phyloP scores from a whole-genome alignment of 202 grass and related monocot genomes.

The Musa balbisiana region DNA sequence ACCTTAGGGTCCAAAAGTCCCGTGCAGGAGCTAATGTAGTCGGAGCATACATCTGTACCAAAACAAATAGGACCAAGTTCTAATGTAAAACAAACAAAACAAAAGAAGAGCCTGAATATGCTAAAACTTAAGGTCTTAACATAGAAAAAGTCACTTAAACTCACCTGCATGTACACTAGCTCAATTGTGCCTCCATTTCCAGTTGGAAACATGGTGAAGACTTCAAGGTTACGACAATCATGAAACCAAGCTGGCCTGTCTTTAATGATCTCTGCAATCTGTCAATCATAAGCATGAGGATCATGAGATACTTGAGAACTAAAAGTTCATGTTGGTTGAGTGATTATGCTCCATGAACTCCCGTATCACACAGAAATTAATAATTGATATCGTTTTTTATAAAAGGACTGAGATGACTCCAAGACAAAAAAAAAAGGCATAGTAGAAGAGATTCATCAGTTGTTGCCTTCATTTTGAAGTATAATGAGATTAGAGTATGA shows the following conservation, averaged over 20 bases:
- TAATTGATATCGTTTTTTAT: neutral
- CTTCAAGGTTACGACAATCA: slow-evolving; percentile 85
- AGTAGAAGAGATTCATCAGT: neutral
- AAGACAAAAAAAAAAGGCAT: neutral
- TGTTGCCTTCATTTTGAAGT: neutral
- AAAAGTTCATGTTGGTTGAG: neutral
- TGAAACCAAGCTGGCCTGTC: slow-evolving; percentile 84
- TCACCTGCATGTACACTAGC: slow-evolving; percentile 89
- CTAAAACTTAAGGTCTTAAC: slow-evolving; percentile 7
- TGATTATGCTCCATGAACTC: neutral
- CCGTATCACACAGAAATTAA: neutral
- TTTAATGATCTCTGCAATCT: slow-evolving; percentile 90
- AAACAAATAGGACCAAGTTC: neutral
- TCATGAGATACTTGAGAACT: neutral
- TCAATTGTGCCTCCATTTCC: slow-evolving; percentile 87
- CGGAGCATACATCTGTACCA: slow-evolving; percentile 86
- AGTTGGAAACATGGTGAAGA: slow-evolving; percentile 75
- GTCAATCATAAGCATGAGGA: slow-evolving; percentile 4
- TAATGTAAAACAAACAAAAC: neutral
- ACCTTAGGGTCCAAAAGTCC: slow-evolving; percentile 93
- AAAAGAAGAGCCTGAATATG: neutral
- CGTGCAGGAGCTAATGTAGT: slow-evolving; percentile 95
- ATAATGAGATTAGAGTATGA: neutral
- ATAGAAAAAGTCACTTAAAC: slow-evolving; percentile 14
- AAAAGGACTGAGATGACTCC: neutral